phyloP scores from a whole-genome alignment of 139 green algal genomes.

The Edaphochlamys debaryana region DNA sequence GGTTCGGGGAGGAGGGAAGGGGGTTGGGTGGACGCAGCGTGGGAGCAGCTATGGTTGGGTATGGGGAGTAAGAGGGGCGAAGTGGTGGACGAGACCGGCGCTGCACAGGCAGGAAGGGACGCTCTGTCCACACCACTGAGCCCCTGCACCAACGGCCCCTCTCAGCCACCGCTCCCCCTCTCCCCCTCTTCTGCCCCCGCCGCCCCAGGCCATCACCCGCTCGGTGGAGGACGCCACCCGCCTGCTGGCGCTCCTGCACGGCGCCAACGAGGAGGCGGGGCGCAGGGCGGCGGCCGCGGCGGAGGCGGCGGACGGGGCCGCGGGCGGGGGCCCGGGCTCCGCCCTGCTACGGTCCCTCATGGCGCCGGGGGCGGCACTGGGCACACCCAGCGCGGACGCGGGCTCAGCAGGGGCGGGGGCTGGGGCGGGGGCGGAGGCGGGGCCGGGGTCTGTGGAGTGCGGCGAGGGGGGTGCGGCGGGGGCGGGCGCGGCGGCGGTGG shows the following conservation, averaged over 20 bases:
- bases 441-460: too few species aligned
- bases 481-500: neutral
- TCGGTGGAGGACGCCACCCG: constrained; percentile 49
- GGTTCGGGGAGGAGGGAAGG: too few species aligned
- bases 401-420: too few species aligned
- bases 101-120: neutral
- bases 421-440: too few species aligned
- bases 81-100: neutral
- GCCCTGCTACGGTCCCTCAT: too few species aligned
- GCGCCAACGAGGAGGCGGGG: constrained; percentile 57
- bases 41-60: neutral
- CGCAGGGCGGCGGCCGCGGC: neutral
- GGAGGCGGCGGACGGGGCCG: too few species aligned
- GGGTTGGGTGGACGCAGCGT: too few species aligned
- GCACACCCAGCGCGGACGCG: neutral
- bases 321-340: too few species aligned
- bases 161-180: too few species aligned
- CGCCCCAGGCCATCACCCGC: constrained; percentile 33
- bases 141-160: too few species aligned
- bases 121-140: too few species aligned
- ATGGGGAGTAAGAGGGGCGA: neutral
- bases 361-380: neutral
- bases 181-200: neutral
- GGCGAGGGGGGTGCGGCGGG: neutral
- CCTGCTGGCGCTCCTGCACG: constrained; percentile 64